Evolutionary conservation across 345 rosid genomes (phyloP).

Genomic region (Citrus trifoliata): DNA sequence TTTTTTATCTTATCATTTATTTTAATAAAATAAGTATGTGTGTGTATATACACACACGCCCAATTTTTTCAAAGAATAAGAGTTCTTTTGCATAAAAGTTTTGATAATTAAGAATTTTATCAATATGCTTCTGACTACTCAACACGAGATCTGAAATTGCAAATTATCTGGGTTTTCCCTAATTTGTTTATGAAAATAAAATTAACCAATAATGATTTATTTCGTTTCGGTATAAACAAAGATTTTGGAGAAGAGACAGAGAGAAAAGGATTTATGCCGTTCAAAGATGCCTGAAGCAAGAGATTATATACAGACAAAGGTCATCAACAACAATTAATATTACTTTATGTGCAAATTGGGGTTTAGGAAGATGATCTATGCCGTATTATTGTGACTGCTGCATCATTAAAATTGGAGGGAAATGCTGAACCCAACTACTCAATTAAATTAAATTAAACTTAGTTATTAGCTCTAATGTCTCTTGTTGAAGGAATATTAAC

Average conservation of each 20-base stretch:
- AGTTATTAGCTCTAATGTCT: not conserved
- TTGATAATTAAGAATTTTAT: not conserved
- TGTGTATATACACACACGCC: not conserved
- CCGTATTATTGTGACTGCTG: not conserved
- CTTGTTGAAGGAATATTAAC: not conserved
- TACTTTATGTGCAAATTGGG: constrained; percentile 24
- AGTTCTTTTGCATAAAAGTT: not conserved
- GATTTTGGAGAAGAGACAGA: not conserved
- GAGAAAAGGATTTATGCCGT: constrained; percentile 19
- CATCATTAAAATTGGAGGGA: not conserved
- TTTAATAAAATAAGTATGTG: too few species aligned
- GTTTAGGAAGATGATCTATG: constrained; percentile 5
- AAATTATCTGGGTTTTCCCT: not conserved
- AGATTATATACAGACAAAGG: constrained; percentile 26
- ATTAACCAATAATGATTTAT: not conserved
- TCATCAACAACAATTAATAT: not conserved
- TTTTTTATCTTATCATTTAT: too few species aligned
- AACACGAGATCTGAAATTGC: not conserved
- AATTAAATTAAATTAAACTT: not conserved
- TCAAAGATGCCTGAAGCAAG: constrained; percentile 25
- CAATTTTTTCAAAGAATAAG: too few species aligned
- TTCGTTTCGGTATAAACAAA: constrained; percentile 16
- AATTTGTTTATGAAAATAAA: not conserved
- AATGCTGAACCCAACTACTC: constrained; percentile 13
- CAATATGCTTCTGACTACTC: too few species aligned